phyloP scores from a whole-genome alignment of 441 rosid species.

The Populus trichocarpa region DNA sequence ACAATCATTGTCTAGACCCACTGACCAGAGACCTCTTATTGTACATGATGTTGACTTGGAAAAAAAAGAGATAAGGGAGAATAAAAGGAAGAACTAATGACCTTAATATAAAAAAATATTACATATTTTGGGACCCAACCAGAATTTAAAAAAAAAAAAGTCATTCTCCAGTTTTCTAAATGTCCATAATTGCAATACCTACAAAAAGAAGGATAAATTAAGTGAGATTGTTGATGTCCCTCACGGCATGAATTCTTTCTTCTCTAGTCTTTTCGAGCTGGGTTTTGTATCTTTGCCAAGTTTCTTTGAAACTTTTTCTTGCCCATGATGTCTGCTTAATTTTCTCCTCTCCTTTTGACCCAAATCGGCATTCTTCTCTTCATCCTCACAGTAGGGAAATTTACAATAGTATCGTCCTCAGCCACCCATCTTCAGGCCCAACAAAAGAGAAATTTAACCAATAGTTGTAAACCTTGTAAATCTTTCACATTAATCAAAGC shows the following conservation, averaged over 20 bases:
- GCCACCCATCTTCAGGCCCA: conserved; percentile 58
- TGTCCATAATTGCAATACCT: not conserved
- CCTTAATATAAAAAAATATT: too few relatives aligned
- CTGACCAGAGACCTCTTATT: too few relatives aligned
- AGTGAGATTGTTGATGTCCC: conserved; percentile 14
- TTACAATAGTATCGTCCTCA: conserved; percentile 69
- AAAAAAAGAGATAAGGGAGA: too few relatives aligned
- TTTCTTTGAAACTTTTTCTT: not conserved
- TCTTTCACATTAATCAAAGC: not conserved
- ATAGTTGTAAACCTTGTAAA: not conserved
- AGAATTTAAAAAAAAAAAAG: too few relatives aligned
- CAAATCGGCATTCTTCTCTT: conserved; percentile 85
- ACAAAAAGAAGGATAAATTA: not conserved
- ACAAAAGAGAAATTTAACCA: not conserved
- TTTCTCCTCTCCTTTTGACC: conserved; percentile 57
- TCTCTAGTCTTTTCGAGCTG: not conserved
- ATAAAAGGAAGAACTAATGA: too few relatives aligned
- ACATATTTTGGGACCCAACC: too few relatives aligned
- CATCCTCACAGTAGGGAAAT: conserved; percentile 93
- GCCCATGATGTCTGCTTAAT: not conserved
- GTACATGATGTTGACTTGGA: too few relatives aligned
- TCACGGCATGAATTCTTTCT: not conserved
- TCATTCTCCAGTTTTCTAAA: not conserved
- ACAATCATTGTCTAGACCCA: too few relatives aligned
- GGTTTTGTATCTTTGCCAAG: not conserved